Base-by-base conservation (phyloP, 2,329 filamentous ascomycete species). In the Mycosphaerelloides madeirae region DNA sequence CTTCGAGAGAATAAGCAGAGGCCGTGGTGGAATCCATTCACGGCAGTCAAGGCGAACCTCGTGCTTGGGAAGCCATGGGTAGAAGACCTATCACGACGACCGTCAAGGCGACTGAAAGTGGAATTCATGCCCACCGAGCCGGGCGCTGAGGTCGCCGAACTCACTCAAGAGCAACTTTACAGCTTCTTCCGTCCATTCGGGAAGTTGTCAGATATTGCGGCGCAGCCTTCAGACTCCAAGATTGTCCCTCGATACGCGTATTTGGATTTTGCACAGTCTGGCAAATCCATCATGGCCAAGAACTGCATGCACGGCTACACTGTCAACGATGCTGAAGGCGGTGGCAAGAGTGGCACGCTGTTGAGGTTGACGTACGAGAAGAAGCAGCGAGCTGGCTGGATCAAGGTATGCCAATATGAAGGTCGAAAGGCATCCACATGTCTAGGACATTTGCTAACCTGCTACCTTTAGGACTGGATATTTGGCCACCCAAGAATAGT, bases 401-500 rank as follows among this genome's bases (percentile, higher is more conserved):
- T 95, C 44, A 85, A 85, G n/a, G n/a, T n/a, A n/a, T n/a, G n/a
- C n/a, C n/a, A n/a, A n/a, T n/a, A n/a, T n/a, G n/a, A n/a, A n/a
- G n/a, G n/a, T n/a, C n/a, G n/a, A n/a, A n/a, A n/a, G n/a, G n/a
- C n/a, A n/a, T n/a, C n/a, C n/a, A n/a, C n/a, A n/a, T n/a, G n/a
- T n/a, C n/a, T n/a, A n/a, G n/a, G n/a, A n/a, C n/a, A n/a, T n/a
- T n/a, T n/a, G n/a, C n/a, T n/a, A n/a, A n/a, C n/a, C n/a, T n/a
- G n/a, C n/a, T n/a, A n/a, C n/a, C n/a, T n/a, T n/a, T n/a, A n/a
- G 72, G 87, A 95, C 52, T 97, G 89, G 90, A 67, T 97, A 20
- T 75, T 85, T 8, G 85, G 72, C 46, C 93, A 98, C 59, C 90
- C 91, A 0, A 79, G 89, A 38, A 87, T 97, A 35, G 85, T 95